Conservation (phyloP, 768 basidiomycete genomes). For the Mrakia gelida region DNA sequence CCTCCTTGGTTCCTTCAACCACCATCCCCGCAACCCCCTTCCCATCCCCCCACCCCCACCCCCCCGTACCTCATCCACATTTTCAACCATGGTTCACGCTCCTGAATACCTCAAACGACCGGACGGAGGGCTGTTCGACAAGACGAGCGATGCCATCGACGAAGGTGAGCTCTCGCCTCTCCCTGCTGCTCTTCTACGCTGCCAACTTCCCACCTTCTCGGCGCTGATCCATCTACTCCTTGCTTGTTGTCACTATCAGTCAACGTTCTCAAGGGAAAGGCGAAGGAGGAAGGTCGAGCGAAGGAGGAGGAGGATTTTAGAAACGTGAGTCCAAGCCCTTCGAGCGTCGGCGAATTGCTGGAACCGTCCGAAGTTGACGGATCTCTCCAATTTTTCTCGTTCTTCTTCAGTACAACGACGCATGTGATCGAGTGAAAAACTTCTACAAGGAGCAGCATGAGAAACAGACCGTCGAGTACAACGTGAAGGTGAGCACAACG, state of each 20-base stretch:
- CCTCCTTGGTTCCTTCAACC: not conserved
- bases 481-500: conserved; percentile 53
- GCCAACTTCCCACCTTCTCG: not conserved
- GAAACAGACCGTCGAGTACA: conserved; percentile 83
- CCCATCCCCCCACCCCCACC: not conserved
- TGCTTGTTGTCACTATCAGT: not conserved
- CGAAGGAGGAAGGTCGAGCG: not conserved
- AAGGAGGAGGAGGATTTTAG: conserved; percentile 17
- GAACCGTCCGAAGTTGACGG: not conserved
- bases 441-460: conserved; percentile 39
- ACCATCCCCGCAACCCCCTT: not conserved
- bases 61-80: not conserved
- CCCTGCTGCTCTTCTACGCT: not conserved
- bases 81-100: not conserved
- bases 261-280: conserved; percentile 4
- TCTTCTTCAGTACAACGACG: not conserved
- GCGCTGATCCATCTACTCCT: not conserved
- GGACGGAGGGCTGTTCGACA: conserved; percentile 17
- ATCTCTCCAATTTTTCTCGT: not conserved
- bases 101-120: conserved; percentile 7
- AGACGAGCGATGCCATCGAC: conserved; percentile 24
- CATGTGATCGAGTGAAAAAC: not conserved
- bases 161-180: not conserved
- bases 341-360: not conserved
- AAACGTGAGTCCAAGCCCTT: not conserved